Base-by-base conservation (phyloP, 2,329 filamentous ascomycete genomes). In the Esteya vermicola region DNA sequence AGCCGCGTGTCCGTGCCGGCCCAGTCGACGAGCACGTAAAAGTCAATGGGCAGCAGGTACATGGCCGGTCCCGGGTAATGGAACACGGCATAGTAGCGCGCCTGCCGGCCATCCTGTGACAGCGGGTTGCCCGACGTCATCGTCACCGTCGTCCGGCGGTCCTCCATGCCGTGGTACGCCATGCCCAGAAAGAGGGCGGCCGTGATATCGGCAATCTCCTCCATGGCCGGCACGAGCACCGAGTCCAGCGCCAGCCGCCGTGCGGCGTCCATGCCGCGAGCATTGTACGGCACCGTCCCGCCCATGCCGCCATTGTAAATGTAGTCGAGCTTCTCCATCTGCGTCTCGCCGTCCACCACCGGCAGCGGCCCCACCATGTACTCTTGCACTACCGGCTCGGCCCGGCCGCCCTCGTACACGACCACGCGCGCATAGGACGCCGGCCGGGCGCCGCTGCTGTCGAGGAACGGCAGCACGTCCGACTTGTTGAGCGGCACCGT, bases 291-390 rank as follows among this genome's bases (percentile, higher is more conserved):
- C 4, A 62, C 50, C 4, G 52, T 49, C 18, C 58, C 56, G 4
- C 58, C 57, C 8, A 51, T 55, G 3, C 60, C 60, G 6, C 63
- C 62, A 49, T 64, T 66, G 52, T 60, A 64, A 16, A 57, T 52
- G 47, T 64, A 65, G 38, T 61, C 58, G 10, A 66, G 51, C 33
- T 58, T 57, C 39, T 58, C 47, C 21, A 63, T 51, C 14, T 47
- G 57, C 6, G 63, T 65, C 16, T 55, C 45, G 18, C 47, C 39
- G 8, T 50, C 52, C 4, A 68, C 54, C 2, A n/a, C n/a, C n/a
- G 67, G 67, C 4, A 70, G 55, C 3, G 67, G 66, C 0, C 67
- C 65, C 22, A 70, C 58, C 55, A 65, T 64, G 46, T 63, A 68
- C 45, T 70, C 64, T 41, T 66, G 60, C 6, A 60, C 62, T 22